phyloP scores from a whole-genome alignment of 1,284 basidiomycete species.

The Mycosarcoma maydis region DNA sequence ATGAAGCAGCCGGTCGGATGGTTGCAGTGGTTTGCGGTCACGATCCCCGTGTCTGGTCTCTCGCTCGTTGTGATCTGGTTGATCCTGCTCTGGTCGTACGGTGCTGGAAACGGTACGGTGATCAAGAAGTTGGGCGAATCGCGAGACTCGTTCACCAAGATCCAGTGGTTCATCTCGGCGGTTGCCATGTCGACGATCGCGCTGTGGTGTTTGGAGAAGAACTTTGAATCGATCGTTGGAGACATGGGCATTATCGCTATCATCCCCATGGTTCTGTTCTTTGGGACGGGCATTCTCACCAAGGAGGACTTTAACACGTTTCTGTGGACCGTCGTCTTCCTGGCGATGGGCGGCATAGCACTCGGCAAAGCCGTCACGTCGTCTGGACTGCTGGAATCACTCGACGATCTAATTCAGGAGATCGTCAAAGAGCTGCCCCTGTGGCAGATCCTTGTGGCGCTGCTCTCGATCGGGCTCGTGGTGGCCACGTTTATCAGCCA shows the following conservation, averaged over 20 bases:
- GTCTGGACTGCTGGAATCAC: conserved; percentile 78
- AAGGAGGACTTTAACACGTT: conserved; percentile 74
- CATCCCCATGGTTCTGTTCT: conserved; percentile 90
- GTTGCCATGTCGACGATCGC: conserved; percentile 87
- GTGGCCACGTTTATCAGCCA: conserved; percentile 70
- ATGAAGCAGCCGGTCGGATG: conserved; percentile 91
- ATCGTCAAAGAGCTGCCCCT: conserved; percentile 78
- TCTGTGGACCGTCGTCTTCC: conserved; percentile 66
- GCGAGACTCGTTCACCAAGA: conserved; percentile 73
- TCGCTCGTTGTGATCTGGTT: conserved; percentile 91
- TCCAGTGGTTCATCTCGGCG: conserved; percentile 89
- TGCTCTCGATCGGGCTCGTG: conserved; percentile 86
- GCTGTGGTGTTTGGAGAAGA: conserved; percentile 89
- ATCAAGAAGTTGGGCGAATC: conserved; percentile 61
- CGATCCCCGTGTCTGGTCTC: conserved; percentile 85
- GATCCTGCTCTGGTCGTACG: conserved; percentile 84
- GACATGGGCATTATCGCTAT: conserved; percentile 97
- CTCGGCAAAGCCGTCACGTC: conserved; percentile 92
- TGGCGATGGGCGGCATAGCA: conserved; percentile 93
- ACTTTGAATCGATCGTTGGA: conserved; percentile 81
- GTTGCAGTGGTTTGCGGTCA: conserved; percentile 92
- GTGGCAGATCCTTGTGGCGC: conserved; percentile 83
- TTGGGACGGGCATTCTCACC: conserved; percentile 89
- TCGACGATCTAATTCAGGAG: conserved; percentile 72
- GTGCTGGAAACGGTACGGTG: conserved; percentile 75